Evolutionary conservation across 352 stramenopile genomes (phyloP), one percentile per base, ranked within the genome.

Genomic region (Stramenopiles sp.): DNA sequence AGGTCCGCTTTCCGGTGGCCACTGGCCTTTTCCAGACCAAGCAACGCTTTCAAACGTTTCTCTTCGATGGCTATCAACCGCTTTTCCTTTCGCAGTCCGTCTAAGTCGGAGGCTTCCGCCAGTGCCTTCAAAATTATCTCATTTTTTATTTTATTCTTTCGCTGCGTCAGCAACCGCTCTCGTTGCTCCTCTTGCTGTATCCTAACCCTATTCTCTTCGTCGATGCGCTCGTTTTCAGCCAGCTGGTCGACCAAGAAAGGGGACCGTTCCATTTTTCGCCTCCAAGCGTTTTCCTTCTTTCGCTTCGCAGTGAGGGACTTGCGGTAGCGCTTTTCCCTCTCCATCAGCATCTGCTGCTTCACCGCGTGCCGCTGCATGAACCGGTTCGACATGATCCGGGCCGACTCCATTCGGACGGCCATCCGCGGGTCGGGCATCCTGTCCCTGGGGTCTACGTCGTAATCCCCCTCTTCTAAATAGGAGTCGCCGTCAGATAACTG

Each of bases 21-120:
- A 37, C 93, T 94, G 69, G 87, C 92, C 80, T 96, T 96, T 74
- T 97, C 90, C 0, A 97, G 83, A 76, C 95, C 89, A 73, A 96
- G 79, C 0, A 97, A 80, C 33, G 91, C 90, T 76, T 94, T 95
- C 36, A 97, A 76, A 0, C 91, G 86, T 73, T 90, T 89, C 80
- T 96, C 91, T 79, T 97, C 91, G 74, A 95, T 87, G 35, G 96
- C 88, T 75, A 97, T 97, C 1, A 90, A 89, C 30, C 90, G 84
- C 84, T 97, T 97, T 77, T 97, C 91, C 37, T 86, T 84, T 0
- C 91, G 86, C 43, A 97, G 78, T 32, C 89, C 79, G 71, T 97
- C 91, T 1, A 97, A 79, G 75, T 97, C 91, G 0, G 86, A 88
- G 18, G 84, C 88, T 76, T 96, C 89, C 0, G 86, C 89, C 4